phyloP scores from a whole-genome alignment of 225 moss, liverwort and hornwort species.

The Lunularia cruciata region DNA sequence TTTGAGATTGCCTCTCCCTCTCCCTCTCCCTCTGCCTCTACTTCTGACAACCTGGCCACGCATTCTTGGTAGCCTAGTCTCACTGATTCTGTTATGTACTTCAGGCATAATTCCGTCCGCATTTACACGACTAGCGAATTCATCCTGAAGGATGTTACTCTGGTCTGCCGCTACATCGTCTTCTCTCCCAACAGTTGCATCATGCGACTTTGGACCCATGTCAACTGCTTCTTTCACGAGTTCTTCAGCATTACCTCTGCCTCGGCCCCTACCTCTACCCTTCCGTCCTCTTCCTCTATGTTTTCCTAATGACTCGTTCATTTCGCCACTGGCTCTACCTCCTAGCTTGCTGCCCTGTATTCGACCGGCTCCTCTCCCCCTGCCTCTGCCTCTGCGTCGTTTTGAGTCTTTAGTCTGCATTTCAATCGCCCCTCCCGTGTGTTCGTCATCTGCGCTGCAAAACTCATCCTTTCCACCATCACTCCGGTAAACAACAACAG shows the following conservation, averaged over 20 bases:
- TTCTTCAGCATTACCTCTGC: neutral
- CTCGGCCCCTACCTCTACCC: constrained; percentile 8
- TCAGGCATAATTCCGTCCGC: no score
- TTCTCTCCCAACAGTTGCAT: neutral
- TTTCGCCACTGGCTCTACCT: neutral
- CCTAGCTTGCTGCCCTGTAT: neutral
- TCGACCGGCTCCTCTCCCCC: neutral
- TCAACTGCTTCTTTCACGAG: neutral
- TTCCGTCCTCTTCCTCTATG: neutral
- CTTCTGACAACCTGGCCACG: neutral
- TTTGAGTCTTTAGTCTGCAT: neutral
- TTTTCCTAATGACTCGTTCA: neutral
- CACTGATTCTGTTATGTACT: neutral
- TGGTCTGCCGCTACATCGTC: neutral
- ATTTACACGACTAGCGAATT: neutral
- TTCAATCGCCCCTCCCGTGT: neutral
- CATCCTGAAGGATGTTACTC: neutral
- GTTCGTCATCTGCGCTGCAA: neutral
- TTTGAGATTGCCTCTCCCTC: neutral
- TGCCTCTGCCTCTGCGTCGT: constrained; percentile 2
- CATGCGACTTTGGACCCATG: neutral
- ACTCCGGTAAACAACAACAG: neutral
- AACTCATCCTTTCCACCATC: neutral
- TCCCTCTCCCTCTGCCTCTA: neutral
- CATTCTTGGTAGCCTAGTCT: neutral